These are phyloP conservation scores for Pythium diclinum DNA, from an alignment of 352 stramenopile species.

Conservation along the genomic window DNA sequence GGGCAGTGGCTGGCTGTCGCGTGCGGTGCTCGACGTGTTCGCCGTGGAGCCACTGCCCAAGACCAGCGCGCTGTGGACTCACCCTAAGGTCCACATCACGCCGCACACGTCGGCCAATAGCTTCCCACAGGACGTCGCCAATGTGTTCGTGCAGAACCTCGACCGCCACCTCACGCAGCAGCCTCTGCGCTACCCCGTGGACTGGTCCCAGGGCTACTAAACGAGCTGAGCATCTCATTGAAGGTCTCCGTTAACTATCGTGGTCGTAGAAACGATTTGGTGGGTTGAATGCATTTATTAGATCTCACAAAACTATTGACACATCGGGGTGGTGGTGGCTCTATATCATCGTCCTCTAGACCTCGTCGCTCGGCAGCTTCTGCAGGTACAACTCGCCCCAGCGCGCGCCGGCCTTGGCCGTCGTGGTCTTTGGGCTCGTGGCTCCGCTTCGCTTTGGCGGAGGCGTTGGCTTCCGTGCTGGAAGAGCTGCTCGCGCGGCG, in stretches of 20 bases:
- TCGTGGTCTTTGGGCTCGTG: conserved; percentile 1
- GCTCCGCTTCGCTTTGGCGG: background rate
- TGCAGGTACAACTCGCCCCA: conserved; percentile 38
- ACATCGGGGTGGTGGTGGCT: conserved; percentile 2
- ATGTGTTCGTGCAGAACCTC: conserved; percentile 66
- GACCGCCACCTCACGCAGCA: conserved; percentile 40
- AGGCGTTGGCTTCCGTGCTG: conserved; percentile 1
- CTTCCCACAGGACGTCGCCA: conserved; percentile 68
- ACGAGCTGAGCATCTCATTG: background rate
- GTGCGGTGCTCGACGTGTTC: conserved; percentile 64
- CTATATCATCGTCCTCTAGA: conserved; percentile 2
- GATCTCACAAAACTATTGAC: conserved; percentile 5
- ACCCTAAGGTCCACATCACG: conserved; percentile 64
- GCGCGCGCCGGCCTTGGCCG: conserved; percentile 24
- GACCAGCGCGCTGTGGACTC: conserved; percentile 60
- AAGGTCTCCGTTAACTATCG: background rate
- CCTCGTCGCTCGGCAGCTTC: conserved; percentile 25
- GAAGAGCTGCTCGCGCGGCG: conserved; percentile 2
- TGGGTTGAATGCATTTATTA: background rate
- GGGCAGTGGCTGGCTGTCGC: conserved; percentile 53
- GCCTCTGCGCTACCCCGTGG: conserved; percentile 41
- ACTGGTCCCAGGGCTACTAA: conserved; percentile 58
- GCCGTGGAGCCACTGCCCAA: conserved; percentile 51
- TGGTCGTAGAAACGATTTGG: no score
- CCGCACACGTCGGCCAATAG: conserved; percentile 81